phyloP scores from a whole-genome alignment of 805 yeast species.

The baker's yeast (Saccharomyces cerevisiae) region DNA sequence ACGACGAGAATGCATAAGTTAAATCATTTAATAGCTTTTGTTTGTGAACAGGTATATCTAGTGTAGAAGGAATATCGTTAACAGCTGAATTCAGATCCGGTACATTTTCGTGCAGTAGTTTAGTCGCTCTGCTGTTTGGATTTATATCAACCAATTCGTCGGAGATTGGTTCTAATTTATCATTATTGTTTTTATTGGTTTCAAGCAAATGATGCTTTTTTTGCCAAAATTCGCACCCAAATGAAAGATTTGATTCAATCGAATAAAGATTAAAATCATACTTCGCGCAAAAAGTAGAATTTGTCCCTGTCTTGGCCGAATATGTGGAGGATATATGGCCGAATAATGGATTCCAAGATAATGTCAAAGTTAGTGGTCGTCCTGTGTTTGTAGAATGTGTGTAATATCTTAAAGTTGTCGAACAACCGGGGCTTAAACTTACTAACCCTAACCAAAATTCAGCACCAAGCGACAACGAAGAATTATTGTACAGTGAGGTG shows the following conservation, averaged over 20 bases:
- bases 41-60: slow-evolving; percentile 13
- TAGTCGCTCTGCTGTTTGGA: not conserved
- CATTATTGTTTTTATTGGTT: slow-evolving; percentile 3
- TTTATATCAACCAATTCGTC: not conserved
- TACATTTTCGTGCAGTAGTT: not conserved
- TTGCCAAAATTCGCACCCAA: slow-evolving; percentile 82
- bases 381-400: slow-evolving; percentile 82
- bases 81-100: not conserved
- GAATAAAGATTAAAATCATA: slow-evolving; percentile 89
- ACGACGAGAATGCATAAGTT: slow-evolving; percentile 27
- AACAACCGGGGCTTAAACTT: slow-evolving; percentile 82
- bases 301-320: slow-evolving; percentile 68
- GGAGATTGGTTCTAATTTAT: slow-evolving; percentile 7
- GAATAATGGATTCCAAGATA: slow-evolving; percentile 79
- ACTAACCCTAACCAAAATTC: slow-evolving; percentile 84
- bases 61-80: not conserved
- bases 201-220: slow-evolving; percentile 20
- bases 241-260: slow-evolving; percentile 73
- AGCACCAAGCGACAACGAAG: slow-evolving; percentile 67
- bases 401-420: slow-evolving; percentile 76
- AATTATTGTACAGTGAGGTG: slow-evolving; percentile 44
- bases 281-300: slow-evolving; percentile 70
- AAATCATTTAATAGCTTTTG: slow-evolving; percentile 21
- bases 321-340: slow-evolving; percentile 87
- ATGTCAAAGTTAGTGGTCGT: slow-evolving; percentile 79